These are phyloP conservation scores for Starmera pachycereana DNA, from an alignment of 805 yeast species.

Conservation along the genomic window DNA sequence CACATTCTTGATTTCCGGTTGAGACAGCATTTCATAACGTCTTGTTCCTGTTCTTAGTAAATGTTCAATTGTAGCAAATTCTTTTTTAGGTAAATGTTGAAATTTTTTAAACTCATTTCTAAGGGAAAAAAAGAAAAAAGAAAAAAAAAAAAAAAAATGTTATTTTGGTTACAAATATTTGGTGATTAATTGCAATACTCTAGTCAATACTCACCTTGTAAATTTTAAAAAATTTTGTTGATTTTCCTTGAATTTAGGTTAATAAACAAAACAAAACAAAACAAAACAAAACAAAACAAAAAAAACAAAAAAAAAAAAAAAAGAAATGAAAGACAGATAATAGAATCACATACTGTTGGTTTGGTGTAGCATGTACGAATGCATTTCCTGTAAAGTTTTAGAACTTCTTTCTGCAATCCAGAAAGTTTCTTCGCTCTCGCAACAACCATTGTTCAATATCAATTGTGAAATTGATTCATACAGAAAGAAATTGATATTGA, in stretches of 20 bases:
- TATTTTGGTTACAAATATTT: no score
- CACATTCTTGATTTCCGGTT: slow-evolving; percentile 63
- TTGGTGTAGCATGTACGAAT: slow-evolving; percentile 34
- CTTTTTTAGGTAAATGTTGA: slow-evolving; percentile 54
- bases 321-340: no score
- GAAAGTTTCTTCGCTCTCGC: slow-evolving; percentile 21
- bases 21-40: slow-evolving; percentile 60
- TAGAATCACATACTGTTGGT: slow-evolving; percentile 33
- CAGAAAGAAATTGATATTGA: no score
- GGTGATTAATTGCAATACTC: no score
- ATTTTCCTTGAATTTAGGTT: slow-evolving; percentile 20
- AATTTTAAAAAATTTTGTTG: slow-evolving; percentile 34
- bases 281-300: no score
- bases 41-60: slow-evolving; percentile 67
- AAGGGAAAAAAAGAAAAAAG: not conserved
- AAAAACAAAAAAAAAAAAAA: no score
- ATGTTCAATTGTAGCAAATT: slow-evolving; percentile 80
- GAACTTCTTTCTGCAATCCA: slow-evolving; percentile 44
- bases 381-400: slow-evolving; percentile 37
- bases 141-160: not conserved
- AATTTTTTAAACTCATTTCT: slow-evolving; percentile 57
- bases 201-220: slow-evolving; percentile 16
- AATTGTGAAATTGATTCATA: not conserved
- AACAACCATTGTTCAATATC: slow-evolving; percentile 13
- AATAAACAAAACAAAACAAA: no score